phyloP scores from a whole-genome alignment of 495 filamentous ascomycete genomes.

The Penicillium manginii region DNA sequence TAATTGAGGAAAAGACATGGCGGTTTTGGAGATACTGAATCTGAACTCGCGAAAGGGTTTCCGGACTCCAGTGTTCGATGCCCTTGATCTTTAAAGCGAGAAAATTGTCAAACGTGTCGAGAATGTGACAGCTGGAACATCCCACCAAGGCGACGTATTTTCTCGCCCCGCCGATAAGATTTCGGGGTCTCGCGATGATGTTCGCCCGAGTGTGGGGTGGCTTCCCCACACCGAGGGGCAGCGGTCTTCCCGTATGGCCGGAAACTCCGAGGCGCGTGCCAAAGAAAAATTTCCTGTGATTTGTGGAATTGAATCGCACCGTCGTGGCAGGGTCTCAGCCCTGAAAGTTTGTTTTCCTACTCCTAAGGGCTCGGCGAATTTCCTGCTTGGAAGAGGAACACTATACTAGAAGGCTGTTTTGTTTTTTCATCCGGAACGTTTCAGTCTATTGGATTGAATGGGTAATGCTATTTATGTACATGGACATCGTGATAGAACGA shows the following conservation, averaged over 20 bases:
- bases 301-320: conserved; percentile 6
- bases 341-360: background rate
- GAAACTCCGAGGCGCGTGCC: conserved; percentile 5
- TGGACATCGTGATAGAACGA: conserved; percentile 10
- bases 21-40: background rate
- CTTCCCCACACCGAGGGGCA: conserved; percentile 22
- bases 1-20: conserved; percentile 51
- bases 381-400: background rate
- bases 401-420: background rate
- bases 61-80: background rate
- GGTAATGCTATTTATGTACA: conserved; percentile 24
- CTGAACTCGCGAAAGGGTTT: background rate
- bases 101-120: background rate
- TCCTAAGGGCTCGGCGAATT: background rate
- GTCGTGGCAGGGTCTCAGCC: background rate
- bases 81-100: background rate
- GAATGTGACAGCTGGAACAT: background rate
- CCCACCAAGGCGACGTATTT: background rate
- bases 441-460: conserved; percentile 23
- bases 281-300: conserved; percentile 6
- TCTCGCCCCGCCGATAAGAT: conserved; percentile 27
- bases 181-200: conserved; percentile 39
- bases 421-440: conserved; percentile 16
- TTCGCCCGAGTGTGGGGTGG: conserved; percentile 35
- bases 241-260: background rate